Percentiles rank a stretch among this genome's conserved stretches.
phyloP scores from a whole-genome alignment of 1,139 yeast species.

The Hemisphaericaspora subhashii region DNA sequence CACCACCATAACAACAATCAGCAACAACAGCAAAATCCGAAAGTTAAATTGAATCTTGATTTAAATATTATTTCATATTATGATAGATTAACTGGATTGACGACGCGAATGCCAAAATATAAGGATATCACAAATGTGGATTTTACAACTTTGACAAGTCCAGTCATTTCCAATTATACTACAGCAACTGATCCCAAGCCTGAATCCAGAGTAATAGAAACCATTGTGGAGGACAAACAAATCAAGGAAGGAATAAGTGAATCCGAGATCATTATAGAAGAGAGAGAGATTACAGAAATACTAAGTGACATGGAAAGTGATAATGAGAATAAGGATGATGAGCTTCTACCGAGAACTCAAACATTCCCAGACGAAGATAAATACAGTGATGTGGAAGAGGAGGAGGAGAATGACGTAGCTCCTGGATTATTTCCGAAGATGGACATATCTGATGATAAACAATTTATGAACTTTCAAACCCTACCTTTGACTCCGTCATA shows the following conservation, averaged over 20 bases:
- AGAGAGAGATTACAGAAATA: background rate
- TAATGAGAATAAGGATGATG: too few species aligned
- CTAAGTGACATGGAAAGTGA: too few species aligned
- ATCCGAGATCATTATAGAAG: background rate
- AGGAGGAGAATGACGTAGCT: constrained; percentile 21
- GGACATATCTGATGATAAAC: constrained; percentile 25
- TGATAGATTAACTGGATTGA: constrained; percentile 9
- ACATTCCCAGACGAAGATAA: background rate
- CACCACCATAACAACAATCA: too few species aligned
- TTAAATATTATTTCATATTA: constrained; percentile 13
- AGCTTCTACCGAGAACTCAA: too few species aligned
- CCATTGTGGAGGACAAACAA: background rate
- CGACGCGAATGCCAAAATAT: background rate
- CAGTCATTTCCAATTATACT: background rate
- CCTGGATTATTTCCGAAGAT: constrained; percentile 43
- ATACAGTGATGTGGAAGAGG: too few species aligned
- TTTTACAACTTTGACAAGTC: background rate
- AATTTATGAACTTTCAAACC: constrained; percentile 26
- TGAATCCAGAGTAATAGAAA: background rate
- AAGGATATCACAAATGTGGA: background rate
- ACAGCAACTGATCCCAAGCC: background rate
- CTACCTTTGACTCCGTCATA: constrained; percentile 35
- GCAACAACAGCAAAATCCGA: background rate
- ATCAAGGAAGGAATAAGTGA: background rate
- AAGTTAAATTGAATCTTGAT: constrained; percentile 13